Conservation (phyloP, 495 filamentous ascomycete genomes). For the Xylaria telfairii region DNA sequence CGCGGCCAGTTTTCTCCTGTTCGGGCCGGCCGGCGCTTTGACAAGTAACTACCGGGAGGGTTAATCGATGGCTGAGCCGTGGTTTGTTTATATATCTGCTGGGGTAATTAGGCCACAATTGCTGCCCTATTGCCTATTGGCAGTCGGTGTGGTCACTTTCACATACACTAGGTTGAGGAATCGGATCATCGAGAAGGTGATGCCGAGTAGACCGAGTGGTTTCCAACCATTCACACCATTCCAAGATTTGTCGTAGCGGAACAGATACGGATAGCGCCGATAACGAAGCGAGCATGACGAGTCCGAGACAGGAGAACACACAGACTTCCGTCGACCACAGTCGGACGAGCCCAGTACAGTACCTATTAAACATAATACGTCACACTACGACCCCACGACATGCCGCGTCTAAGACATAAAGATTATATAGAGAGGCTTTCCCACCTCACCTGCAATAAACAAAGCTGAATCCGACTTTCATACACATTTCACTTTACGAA, state of each 20-base stretch:
- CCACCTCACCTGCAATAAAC: not conserved
- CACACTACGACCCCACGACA: slow-evolving; percentile 39
- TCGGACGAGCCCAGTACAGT: slow-evolving; percentile 33
- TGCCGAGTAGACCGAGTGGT: slow-evolving; percentile 55
- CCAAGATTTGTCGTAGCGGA: slow-evolving; percentile 72
- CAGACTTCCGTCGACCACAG: slow-evolving; percentile 34
- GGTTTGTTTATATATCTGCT: not conserved
- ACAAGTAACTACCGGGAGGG: not conserved
- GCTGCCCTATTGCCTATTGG: slow-evolving; percentile 72
- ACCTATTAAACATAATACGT: slow-evolving; percentile 42
- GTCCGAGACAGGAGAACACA: slow-evolving; percentile 41
- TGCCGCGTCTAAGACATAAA: not conserved
- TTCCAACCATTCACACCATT: slow-evolving; percentile 60
- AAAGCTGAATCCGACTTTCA: not conserved
- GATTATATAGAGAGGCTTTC: not conserved
- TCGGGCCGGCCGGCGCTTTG: not conserved
- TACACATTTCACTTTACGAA: not conserved
- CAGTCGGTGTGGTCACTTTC: slow-evolving; percentile 73
- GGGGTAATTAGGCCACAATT: not conserved
- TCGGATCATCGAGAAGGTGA: slow-evolving; percentile 74
- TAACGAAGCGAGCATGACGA: slow-evolving; percentile 48
- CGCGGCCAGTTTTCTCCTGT: not conserved
- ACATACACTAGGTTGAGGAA: slow-evolving; percentile 83
- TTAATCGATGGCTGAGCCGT: not conserved
- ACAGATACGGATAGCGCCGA: slow-evolving; percentile 38